A percentile compares a stretch with the other conserved stretches of the same genome.
Conservation (phyloP, 768 basidiomycete species). For the Exidia glandulosa region DNA sequence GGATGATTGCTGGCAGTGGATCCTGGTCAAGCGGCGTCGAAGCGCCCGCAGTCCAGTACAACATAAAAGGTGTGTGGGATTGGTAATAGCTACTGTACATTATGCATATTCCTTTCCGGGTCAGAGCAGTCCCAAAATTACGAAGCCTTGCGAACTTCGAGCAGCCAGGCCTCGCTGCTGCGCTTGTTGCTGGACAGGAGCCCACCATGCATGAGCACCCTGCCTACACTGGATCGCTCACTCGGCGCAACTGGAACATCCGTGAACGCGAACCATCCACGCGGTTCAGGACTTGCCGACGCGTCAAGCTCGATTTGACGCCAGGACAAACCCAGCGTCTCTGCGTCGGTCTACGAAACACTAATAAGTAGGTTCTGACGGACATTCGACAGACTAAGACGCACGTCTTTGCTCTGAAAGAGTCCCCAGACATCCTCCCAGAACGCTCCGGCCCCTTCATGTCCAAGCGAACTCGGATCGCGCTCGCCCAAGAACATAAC, state of each 20-base stretch:
- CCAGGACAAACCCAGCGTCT: slow-evolving; percentile 16
- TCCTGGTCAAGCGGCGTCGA: too few species aligned
- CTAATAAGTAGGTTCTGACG: too few species aligned
- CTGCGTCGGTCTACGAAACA: too few species aligned
- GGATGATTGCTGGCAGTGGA: too few species aligned
- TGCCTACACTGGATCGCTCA: slow-evolving; percentile 4
- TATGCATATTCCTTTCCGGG: too few species aligned
- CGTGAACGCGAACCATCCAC: slow-evolving; percentile 34
- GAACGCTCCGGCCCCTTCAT: slow-evolving; percentile 30
- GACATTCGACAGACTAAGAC: too few species aligned
- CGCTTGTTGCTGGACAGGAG: slow-evolving; percentile 30
- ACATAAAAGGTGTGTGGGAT: too few species aligned
- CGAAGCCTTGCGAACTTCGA: slow-evolving; percentile 14
- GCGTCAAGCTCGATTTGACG: slow-evolving; percentile 10
- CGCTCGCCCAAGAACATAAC: slow-evolving; percentile 28
- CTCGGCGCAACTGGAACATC: slow-evolving; percentile 13
- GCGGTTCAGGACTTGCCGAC: slow-evolving; percentile 16
- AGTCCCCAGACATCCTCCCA: slow-evolving; percentile 30
- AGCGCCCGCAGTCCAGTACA: too few species aligned
- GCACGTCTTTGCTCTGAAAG: slow-evolving; percentile 3
- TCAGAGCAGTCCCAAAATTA: too few species aligned
- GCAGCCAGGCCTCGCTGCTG: slow-evolving; percentile 30
- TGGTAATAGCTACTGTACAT: too few species aligned
- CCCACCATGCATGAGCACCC: slow-evolving; percentile 29
- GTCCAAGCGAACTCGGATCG: slow-evolving; percentile 24